Percentiles rank a stretch among this genome's conserved stretches.
phyloP scores from a whole-genome alignment of 2,329 filamentous ascomycete genomes.

The Pseudogymnoascus sp. region DNA sequence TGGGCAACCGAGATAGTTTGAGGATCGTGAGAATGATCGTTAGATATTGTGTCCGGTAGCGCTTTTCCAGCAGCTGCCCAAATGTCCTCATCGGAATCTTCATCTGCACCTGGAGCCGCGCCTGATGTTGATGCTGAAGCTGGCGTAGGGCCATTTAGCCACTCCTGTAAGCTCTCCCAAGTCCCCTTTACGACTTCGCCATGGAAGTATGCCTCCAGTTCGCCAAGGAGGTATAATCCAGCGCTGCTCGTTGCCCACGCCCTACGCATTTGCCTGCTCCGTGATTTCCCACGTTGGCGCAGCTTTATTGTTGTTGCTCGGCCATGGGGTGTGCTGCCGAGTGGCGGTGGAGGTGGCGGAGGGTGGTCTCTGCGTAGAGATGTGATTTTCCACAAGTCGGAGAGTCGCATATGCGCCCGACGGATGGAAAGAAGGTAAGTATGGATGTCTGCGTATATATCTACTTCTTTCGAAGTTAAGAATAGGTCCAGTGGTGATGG shows the following conservation, averaged over 20 bases:
- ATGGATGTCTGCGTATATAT: constrained; percentile 76
- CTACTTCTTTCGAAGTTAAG: constrained; percentile 64
- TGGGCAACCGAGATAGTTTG: constrained; percentile 78
- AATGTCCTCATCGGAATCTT: constrained; percentile 32
- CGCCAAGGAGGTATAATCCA: constrained; percentile 79
- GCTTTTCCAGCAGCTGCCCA: constrained; percentile 31
- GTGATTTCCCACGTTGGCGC: constrained; percentile 52
- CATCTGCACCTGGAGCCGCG: constrained; percentile 9
- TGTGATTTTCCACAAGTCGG: constrained; percentile 79
- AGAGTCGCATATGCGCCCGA: constrained; percentile 74
- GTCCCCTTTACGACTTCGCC: constrained; percentile 76
- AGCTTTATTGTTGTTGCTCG: constrained; percentile 51
- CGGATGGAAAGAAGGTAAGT: constrained; percentile 80
- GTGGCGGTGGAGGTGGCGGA: constrained; percentile 55
- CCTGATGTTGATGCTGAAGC: constrained; percentile 13
- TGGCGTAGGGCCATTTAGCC: constrained; percentile 45
- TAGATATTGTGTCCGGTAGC: constrained; percentile 14
- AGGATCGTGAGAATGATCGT: constrained; percentile 55
- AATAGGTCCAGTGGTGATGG: constrained; percentile 80
- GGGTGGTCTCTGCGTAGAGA: constrained; percentile 70
- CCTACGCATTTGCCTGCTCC: constrained; percentile 62
- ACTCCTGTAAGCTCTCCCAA: constrained; percentile 70
- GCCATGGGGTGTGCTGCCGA: constrained; percentile 52
- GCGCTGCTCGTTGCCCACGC: constrained; percentile 87
- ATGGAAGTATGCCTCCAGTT: constrained; percentile 81